Base-by-base conservation (phyloP, 2,329 filamentous ascomycete species). In the Clonostachys rosea region DNA sequence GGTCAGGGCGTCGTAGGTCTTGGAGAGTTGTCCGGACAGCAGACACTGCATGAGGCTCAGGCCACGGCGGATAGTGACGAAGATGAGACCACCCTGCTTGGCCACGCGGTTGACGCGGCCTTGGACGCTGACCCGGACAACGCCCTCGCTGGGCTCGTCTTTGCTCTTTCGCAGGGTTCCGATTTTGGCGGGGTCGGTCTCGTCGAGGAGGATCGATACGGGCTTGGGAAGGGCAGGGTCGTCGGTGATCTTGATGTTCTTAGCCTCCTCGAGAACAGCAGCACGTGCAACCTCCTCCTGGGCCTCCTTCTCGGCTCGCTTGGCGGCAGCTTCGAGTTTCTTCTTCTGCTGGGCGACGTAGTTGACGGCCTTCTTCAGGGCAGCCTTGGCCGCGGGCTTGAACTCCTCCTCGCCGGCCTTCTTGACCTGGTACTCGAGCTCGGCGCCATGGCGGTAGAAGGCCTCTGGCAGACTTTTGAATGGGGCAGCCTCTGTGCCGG, bases 1-100 rank as follows among this genome's bases (percentile, higher is more conserved):
- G 20, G 87, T 91, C 57, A 95, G 74, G 52, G 89, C 88, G 61
- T 95, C 90, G 73, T 95, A 95, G n/a, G 89, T 92, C 75, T 90
- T 91, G 55, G 89, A 86, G 57, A 97, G 78, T 52, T 90, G 78
- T 48, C 91, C 91, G 4, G 76, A 68, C 55, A 96, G 73, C 52
- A 96, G 79, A 61, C 89, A 91, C 74, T 96, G 91, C 65, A 97
- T 76, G 60, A 85, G 84, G 47, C 56, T 57, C 60, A 91, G 87
- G 49, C 92, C 91, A 60, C 94, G 89, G 53, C 84, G 78, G 51
- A 96, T 75, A 14, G 86, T 92, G 59, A 96, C 76, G 69, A 96
- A 96, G 48, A 90, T 84, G 52, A 90, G 79, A 57, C 87, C 86
- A 68, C 91, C 92, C 70, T 96, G 91, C 55, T 81, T 78, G 53